These are phyloP conservation scores for Dactylellina sp. DNA, from an alignment of 2,329 filamentous ascomycete species.

Conservation along the genomic window DNA sequence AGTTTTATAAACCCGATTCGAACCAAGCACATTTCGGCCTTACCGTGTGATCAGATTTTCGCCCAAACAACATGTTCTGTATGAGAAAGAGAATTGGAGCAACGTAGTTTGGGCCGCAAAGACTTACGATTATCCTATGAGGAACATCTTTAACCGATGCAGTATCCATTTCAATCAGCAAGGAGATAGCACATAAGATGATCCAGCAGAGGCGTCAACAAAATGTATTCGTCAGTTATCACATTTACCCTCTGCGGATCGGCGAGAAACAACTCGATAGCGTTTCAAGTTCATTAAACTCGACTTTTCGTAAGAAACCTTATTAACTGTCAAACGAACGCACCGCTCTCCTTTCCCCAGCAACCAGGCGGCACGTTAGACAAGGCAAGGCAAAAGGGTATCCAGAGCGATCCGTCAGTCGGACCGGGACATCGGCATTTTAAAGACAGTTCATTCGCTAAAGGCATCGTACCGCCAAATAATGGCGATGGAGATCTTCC, in stretches of 20 bases:
- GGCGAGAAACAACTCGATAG: conserved; percentile 31
- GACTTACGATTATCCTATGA: background rate
- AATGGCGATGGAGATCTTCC: conserved; percentile 9
- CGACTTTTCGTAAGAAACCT: conserved; percentile 21
- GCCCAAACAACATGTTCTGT: too few relatives aligned
- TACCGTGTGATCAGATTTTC: too few relatives aligned
- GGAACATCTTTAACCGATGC: conserved; percentile 25
- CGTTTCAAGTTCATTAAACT: conserved; percentile 35
- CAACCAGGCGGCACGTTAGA: background rate
- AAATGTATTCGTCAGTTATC: conserved; percentile 6
- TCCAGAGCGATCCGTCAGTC: conserved; percentile 9
- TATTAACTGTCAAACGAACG: too few relatives aligned
- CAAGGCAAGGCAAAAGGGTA: conserved; percentile 33
- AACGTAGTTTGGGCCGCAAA: conserved; percentile 1
- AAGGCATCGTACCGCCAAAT: background rate
- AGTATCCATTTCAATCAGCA: conserved; percentile 1
- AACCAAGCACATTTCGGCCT: too few relatives aligned
- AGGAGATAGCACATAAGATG: background rate
- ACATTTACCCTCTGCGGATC: conserved; percentile 30
- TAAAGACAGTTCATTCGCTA: background rate
- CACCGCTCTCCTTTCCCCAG: too few relatives aligned
- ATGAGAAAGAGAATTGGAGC: background rate
- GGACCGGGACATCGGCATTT: conserved; percentile 51
- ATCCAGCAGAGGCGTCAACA: background rate
- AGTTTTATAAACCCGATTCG: conserved; percentile 15